Evolutionary conservation across 805 yeast species (phyloP).

Genomic region (Maudiozyma serrabonitensis): DNA sequence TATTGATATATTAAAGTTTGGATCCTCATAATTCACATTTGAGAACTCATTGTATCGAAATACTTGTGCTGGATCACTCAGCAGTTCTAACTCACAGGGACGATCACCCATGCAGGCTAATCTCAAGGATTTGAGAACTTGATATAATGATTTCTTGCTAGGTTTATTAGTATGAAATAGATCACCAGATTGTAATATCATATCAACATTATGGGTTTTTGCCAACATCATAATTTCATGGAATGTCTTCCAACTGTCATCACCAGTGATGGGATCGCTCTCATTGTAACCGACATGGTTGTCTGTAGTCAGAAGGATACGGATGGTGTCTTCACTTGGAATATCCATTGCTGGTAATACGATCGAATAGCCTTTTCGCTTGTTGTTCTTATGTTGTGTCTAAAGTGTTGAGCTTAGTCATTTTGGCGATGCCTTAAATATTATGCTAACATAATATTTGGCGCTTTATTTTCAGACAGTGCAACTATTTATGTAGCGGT

Average conservation of each 20-base stretch:
- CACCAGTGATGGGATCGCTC: slow-evolving; percentile 79
- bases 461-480: too few species aligned
- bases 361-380: too few species aligned
- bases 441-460: too few species aligned
- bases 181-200: slow-evolving; percentile 89
- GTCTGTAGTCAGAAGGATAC: slow-evolving; percentile 81
- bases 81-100: slow-evolving; percentile 75
- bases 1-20: slow-evolving; percentile 75
- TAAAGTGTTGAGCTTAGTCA: too few species aligned
- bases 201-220: slow-evolving; percentile 61
- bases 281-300: slow-evolving; percentile 94
- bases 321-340: slow-evolving; percentile 47
- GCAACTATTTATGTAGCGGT: too few species aligned
- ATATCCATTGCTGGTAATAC: slow-evolving; percentile 11
- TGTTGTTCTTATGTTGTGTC: too few species aligned
- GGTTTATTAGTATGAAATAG: slow-evolving; percentile 88
- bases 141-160: slow-evolving; percentile 72
- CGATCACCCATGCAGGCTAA: slow-evolving; percentile 70
- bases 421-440: too few species aligned
- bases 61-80: slow-evolving; percentile 65
- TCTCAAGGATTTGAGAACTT: slow-evolving; percentile 66
- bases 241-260: slow-evolving; percentile 82
- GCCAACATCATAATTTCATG: slow-evolving; percentile 75
- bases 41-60: slow-evolving; percentile 52
- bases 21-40: slow-evolving; percentile 80